These are phyloP conservation scores for Talaromyces amestolkiae DNA, from an alignment of 2,329 filamentous ascomycete species.

Conservation along the genomic window DNA sequence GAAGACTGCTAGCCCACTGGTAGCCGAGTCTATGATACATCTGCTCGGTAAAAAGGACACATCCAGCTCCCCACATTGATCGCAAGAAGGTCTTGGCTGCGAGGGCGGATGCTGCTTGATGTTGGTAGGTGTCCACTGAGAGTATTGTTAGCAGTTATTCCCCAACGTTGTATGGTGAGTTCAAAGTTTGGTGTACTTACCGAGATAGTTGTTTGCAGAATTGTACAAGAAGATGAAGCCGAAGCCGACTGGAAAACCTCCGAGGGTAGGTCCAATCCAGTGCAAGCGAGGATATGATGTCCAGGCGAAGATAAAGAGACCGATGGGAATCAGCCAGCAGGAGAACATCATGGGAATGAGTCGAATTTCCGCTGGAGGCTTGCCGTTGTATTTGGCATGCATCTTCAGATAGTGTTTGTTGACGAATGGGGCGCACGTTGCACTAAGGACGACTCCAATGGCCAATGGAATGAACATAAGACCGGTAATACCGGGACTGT, in stretches of 20 bases:
- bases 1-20: conserved; percentile 71
- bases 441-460: conserved; percentile 68
- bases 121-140: conserved; percentile 62
- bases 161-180: neutral
- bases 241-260: conserved; percentile 70
- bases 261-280: conserved; percentile 71
- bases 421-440: conserved; percentile 66
- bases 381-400: conserved; percentile 62
- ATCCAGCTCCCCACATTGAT: conserved; percentile 74
- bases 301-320: conserved; percentile 68
- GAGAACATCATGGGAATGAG: conserved; percentile 79
- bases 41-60: conserved; percentile 76
- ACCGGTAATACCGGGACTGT: conserved; percentile 68
- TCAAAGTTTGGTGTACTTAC: conserved; percentile 24
- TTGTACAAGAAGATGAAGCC: conserved; percentile 85
- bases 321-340: conserved; percentile 70
- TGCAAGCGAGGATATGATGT: conserved; percentile 63
- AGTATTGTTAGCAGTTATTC: conserved; percentile 14
- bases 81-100: conserved; percentile 79
- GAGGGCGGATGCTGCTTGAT: conserved; percentile 76
- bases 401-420: conserved; percentile 77
- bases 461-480: conserved; percentile 86
- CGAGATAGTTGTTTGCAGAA: conserved; percentile 70
- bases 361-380: conserved; percentile 72
- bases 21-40: conserved; percentile 73